Percentiles rank a stretch among this genome's conserved stretches.
Conservation (phyloP, 768 basidiomycete species). For the Crassisporium funariophilum region DNA sequence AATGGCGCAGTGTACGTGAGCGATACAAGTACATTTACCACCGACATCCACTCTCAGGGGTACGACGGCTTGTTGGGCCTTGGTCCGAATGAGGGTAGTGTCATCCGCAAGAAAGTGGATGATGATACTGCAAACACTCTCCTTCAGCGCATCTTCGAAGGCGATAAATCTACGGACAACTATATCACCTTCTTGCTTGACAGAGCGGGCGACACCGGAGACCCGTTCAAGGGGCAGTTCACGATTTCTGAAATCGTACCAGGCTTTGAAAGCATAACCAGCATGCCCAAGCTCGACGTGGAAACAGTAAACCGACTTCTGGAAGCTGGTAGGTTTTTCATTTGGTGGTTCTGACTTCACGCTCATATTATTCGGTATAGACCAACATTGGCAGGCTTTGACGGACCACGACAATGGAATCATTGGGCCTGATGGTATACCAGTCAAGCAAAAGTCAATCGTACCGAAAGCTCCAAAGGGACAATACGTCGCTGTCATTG, state of each 20-base stretch:
- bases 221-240: conserved; percentile 60
- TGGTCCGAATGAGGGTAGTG: conserved; percentile 74
- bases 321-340: no score
- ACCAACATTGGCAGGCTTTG: conserved; percentile 82
- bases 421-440: conserved; percentile 74
- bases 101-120: conserved; percentile 56
- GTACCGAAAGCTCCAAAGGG: conserved; percentile 67
- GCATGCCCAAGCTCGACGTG: conserved; percentile 65
- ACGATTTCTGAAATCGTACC: conserved; percentile 67
- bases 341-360: no score
- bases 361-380: no score
- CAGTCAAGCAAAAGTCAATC: conserved; percentile 62
- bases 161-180: conserved; percentile 55
- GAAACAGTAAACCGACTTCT: conserved; percentile 63
- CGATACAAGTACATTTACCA: conserved; percentile 64
- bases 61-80: conserved; percentile 76
- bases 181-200: conserved; percentile 72
- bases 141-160: conserved; percentile 66
- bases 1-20: conserved; percentile 55
- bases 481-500: conserved; percentile 71
- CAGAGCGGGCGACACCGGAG: conserved; percentile 56
- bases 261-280: conserved; percentile 61
- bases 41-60: conserved; percentile 59
- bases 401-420: conserved; percentile 68
- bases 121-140: conserved; percentile 56